phyloP scores from a whole-genome alignment of 495 filamentous ascomycete species.

The Daldinia loculata region DNA sequence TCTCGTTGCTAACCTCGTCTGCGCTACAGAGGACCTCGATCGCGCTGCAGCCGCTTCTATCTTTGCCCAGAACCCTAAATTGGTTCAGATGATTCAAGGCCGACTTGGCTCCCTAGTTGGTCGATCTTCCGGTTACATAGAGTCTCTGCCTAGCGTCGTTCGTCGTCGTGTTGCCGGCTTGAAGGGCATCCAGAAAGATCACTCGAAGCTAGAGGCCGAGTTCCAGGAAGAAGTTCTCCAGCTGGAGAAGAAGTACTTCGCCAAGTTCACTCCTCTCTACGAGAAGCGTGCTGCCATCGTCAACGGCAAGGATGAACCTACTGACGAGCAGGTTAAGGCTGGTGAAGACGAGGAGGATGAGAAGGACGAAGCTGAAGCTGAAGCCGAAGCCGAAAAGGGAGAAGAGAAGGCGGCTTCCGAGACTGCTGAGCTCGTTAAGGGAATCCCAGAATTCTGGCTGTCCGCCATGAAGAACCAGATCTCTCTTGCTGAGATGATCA shows the following conservation, averaged over 20 bases:
- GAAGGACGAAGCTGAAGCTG: conserved; percentile 66
- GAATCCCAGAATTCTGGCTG: conserved; percentile 99
- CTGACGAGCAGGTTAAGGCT: conserved; percentile 81
- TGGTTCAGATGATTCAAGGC: conserved; percentile 96
- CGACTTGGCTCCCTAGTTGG: conserved; percentile 94
- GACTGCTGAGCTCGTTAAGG: conserved; percentile 60
- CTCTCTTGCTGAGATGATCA: conserved; percentile 96
- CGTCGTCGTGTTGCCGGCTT: conserved; percentile 92
- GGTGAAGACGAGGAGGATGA: conserved; percentile 83
- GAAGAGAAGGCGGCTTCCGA: conserved; percentile 61
- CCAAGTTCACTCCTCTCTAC: conserved; percentile 97
- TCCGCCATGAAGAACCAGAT: conserved; percentile 99
- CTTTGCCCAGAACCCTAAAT: conserved; percentile 90
- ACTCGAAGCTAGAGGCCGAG: conserved; percentile 95
- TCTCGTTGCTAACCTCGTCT: conserved; percentile 27
- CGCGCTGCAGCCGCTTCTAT: conserved; percentile 85
- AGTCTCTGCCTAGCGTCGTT: conserved; percentile 87
- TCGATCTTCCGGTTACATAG: conserved; percentile 95
- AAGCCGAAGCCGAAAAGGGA: conserved; percentile 64
- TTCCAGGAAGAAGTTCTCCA: conserved; percentile 98
- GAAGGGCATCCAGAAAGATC: conserved; percentile 98
- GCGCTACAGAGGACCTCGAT: conserved; percentile 81
- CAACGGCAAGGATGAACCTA: conserved; percentile 88
- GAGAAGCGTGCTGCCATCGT: conserved; percentile 93
- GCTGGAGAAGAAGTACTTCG: conserved; percentile 99